A percentile compares a stretch with the other conserved stretches of the same genome.
Conservation (phyloP, 2,329 filamentous ascomycete species). For the Fusarium liriodendri region DNA sequence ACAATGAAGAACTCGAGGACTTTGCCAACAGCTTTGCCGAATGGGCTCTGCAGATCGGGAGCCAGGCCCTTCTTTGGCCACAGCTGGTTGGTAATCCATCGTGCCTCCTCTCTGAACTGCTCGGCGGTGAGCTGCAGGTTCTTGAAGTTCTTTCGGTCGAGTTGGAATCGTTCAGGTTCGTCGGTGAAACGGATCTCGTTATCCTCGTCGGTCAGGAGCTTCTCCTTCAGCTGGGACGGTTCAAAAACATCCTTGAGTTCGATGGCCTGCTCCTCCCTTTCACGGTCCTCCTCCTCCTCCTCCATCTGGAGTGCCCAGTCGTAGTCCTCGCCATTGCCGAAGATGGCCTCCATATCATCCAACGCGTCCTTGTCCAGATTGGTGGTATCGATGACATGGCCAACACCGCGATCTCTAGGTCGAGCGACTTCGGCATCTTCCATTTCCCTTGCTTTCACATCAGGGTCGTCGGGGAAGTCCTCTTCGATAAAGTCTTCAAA, state of each 20-base stretch:
- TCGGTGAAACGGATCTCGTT: slow-evolving; percentile 90
- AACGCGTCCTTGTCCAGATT: slow-evolving; percentile 92
- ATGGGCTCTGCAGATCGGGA: slow-evolving; percentile 80
- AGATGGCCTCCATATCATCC: slow-evolving; percentile 96
- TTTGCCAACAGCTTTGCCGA: slow-evolving; percentile 88
- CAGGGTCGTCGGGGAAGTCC: slow-evolving; percentile 89
- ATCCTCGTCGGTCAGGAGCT: slow-evolving; percentile 94
- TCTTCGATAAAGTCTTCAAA: slow-evolving; percentile 98
- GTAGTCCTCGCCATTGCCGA: slow-evolving; percentile 95
- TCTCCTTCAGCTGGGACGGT: slow-evolving; percentile 92
- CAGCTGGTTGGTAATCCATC: slow-evolving; percentile 91
- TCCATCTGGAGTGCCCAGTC: slow-evolving; percentile 93
- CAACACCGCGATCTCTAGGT: slow-evolving; percentile 76
- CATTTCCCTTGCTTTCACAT: slow-evolving; percentile 77
- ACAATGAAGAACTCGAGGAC: slow-evolving; percentile 95
- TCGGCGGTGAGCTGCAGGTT: slow-evolving; percentile 83
- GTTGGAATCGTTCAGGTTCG: slow-evolving; percentile 92
- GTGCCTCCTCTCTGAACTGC: slow-evolving; percentile 88
- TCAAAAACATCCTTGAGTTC: slow-evolving; percentile 99
- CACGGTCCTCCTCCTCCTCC: slow-evolving; percentile 83
- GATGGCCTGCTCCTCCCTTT: slow-evolving; percentile 83
- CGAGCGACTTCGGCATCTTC: slow-evolving; percentile 92
- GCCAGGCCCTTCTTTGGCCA: slow-evolving; percentile 86
- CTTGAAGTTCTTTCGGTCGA: slow-evolving; percentile 90
- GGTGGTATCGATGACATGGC: slow-evolving; percentile 79